These are phyloP conservation scores for Calycina herbarum DNA, from an alignment of 2,329 filamentous ascomycete species.

Conservation along the genomic window DNA sequence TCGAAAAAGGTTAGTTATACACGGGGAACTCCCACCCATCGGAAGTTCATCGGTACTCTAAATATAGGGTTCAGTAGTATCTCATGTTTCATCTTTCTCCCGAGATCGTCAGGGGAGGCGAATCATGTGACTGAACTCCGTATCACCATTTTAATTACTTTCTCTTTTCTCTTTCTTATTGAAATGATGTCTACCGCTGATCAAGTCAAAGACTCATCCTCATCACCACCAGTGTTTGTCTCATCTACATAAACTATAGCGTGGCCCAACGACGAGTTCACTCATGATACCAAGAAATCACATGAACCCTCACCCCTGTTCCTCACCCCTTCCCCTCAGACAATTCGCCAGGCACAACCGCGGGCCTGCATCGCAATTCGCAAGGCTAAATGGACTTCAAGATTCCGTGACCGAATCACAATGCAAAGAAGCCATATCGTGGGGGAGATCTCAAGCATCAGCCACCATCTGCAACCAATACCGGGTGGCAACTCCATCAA, in stretches of 20 bases:
- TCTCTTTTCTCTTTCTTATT: background rate
- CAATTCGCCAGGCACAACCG: slow-evolving; percentile 1
- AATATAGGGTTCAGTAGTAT: background rate
- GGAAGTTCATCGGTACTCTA: background rate
- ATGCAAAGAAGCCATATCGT: background rate
- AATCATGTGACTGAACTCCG: background rate
- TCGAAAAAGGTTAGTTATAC: too few relatives aligned
- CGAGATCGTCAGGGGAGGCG: background rate
- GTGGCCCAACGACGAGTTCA: background rate
- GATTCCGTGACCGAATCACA: slow-evolving; percentile 5
- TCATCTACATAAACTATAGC: background rate
- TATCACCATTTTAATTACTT: background rate
- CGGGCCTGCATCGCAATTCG: background rate
- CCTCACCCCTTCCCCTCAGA: background rate
- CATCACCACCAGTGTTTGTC: background rate
- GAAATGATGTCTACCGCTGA: background rate
- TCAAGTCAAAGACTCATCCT: background rate
- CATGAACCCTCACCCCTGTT: background rate
- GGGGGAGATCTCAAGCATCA: slow-evolving; percentile 1
- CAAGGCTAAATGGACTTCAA: background rate
- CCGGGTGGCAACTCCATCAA: background rate
- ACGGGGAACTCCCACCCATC: too few relatives aligned
- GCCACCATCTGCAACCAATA: background rate
- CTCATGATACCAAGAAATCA: background rate
- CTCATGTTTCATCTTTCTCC: background rate